Percentiles rank a stretch among this genome's conserved stretches.
Evolutionary conservation across 1,139 yeast genomes (phyloP).

Genomic region (Pichia sp.): DNA sequence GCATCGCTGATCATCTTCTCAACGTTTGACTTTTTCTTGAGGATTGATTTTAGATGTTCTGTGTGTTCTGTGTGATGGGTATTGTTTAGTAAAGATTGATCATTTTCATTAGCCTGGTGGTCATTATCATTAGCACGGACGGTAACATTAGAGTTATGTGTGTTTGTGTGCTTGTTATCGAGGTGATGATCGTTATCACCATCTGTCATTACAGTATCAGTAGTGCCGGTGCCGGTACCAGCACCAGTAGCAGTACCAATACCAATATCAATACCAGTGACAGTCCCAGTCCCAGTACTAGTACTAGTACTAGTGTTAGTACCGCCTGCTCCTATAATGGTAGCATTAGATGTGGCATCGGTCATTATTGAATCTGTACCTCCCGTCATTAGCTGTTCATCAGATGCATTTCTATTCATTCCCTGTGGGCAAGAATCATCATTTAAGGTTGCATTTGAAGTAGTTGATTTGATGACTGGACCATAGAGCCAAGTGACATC

Average conservation of each 20-base stretch:
- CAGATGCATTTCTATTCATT: too few species aligned
- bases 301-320: too few species aligned
- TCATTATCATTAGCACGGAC: slow-evolving; percentile 1
- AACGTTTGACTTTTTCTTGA: slow-evolving; percentile 47
- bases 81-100: slow-evolving; percentile 4
- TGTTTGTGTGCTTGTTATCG: background rate
- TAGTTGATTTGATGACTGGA: slow-evolving; percentile 41
- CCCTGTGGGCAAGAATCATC: background rate
- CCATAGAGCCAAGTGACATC: slow-evolving; percentile 90
- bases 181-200: background rate
- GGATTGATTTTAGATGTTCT: slow-evolving; percentile 43
- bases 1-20: slow-evolving; percentile 51
- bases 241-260: background rate
- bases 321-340: too few species aligned
- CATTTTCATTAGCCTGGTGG: background rate
- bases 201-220: background rate
- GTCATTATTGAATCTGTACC: too few species aligned
- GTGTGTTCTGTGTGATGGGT: too few species aligned
- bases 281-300: too few species aligned
- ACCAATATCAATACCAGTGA: too few species aligned
- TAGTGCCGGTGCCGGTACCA: background rate
- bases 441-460: background rate
- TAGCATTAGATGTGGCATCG: too few species aligned
- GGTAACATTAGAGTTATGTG: background rate
- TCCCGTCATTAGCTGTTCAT: too few species aligned